A percentile compares a stretch with the other conserved stretches of the same genome.
Conservation (phyloP, 352 stramenopile genomes). For the Phytophthora uliginosa region DNA sequence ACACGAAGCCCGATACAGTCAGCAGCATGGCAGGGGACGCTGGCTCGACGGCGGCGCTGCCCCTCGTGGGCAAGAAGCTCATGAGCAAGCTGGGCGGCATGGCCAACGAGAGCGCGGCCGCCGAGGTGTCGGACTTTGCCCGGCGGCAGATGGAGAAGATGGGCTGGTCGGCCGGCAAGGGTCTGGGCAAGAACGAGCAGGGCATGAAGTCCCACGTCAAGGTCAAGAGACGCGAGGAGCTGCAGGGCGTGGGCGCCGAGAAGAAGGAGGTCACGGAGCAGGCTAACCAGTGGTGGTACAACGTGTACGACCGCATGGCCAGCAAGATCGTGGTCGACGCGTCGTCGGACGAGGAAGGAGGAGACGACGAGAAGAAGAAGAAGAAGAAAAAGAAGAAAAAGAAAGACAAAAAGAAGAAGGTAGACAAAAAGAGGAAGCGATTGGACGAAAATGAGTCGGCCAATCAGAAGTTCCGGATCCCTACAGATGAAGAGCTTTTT, state of each 20-base stretch:
- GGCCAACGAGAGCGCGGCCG: constrained; percentile 80
- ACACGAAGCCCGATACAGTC: neutral
- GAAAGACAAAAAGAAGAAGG: constrained; percentile 49
- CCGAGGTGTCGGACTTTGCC: constrained; percentile 81
- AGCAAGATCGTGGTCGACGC: constrained; percentile 89
- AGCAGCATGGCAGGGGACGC: constrained; percentile 17
- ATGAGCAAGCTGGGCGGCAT: constrained; percentile 82
- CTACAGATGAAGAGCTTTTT: constrained; percentile 97
- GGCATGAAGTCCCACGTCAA: constrained; percentile 95
- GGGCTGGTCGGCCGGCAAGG: constrained; percentile 97
- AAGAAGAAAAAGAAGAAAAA: constrained; percentile 51
- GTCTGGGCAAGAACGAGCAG: constrained; percentile 96
- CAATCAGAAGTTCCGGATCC: constrained; percentile 66
- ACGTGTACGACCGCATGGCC: constrained; percentile 88
- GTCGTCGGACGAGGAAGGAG: constrained; percentile 62
- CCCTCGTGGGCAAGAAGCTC: constrained; percentile 89
- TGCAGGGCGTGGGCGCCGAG: constrained; percentile 92
- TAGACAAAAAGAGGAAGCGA: constrained; percentile 23
- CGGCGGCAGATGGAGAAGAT: constrained; percentile 95
- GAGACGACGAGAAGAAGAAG: constrained; percentile 56
- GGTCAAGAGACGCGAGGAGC: constrained; percentile 95
- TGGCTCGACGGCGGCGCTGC: constrained; percentile 35
- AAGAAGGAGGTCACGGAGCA: constrained; percentile 74
- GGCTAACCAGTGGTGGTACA: constrained; percentile 91
- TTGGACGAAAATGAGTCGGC: constrained; percentile 28